phyloP scores from a whole-genome alignment of 352 stramenopile species.

The Phytophthora melonis region DNA sequence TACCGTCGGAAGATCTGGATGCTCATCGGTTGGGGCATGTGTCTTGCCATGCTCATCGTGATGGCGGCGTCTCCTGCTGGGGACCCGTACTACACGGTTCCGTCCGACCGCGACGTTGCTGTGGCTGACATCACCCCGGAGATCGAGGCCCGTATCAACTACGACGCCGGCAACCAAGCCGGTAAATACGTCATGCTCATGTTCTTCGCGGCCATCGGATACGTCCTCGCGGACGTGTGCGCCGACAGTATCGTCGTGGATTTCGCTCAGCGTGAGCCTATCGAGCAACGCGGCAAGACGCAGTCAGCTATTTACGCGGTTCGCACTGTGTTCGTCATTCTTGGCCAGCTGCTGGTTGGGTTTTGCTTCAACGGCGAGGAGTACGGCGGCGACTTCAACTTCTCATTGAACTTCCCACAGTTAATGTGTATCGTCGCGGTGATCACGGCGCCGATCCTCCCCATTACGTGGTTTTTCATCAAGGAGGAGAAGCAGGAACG shows the following conservation, averaged over 20 bases:
- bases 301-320: slow-evolving; percentile 51
- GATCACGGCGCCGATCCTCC: slow-evolving; percentile 17
- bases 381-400: too few species aligned
- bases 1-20: slow-evolving; percentile 32
- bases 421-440: slow-evolving; percentile 31
- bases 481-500: slow-evolving; percentile 41
- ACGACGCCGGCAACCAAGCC: slow-evolving; percentile 18
- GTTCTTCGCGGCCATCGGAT: slow-evolving; percentile 60
- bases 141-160: slow-evolving; percentile 36
- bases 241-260: slow-evolving; percentile 56
- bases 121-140: slow-evolving; percentile 26
- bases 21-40: slow-evolving; percentile 55
- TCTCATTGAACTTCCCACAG: slow-evolving; percentile 31
- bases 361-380: too few species aligned
- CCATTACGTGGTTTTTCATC: slow-evolving; percentile 45
- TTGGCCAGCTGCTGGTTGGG: too few species aligned
- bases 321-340: background rate
- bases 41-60: slow-evolving; percentile 34
- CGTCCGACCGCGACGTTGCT: slow-evolving; percentile 28
- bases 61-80: slow-evolving; percentile 33
- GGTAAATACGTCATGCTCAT: slow-evolving; percentile 55
- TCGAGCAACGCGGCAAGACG: slow-evolving; percentile 38
- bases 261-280: slow-evolving; percentile 45
- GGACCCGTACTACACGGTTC: slow-evolving; percentile 44
- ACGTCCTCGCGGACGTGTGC: slow-evolving; percentile 62